Evolutionary conservation across 352 stramenopile genomes (phyloP).

Genomic region (Globisporangium echinulatum): DNA sequence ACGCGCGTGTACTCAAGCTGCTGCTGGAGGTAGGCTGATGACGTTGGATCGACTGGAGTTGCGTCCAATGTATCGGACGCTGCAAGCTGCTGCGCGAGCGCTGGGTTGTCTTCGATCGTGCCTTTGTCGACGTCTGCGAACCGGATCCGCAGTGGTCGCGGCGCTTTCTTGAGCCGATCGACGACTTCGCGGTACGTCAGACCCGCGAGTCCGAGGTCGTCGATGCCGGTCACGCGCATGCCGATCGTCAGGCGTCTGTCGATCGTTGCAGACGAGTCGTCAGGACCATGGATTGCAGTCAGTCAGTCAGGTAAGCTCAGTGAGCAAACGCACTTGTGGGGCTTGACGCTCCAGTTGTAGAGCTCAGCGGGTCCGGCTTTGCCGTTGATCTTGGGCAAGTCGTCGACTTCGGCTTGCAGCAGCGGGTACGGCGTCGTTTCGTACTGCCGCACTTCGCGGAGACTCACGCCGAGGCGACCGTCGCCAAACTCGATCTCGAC

Average conservation of each 20-base stretch:
- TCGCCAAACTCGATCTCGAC: conserved; percentile 86
- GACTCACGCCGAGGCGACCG: conserved; percentile 71
- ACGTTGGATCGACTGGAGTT: conserved; percentile 20
- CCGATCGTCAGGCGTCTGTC: conserved; percentile 61
- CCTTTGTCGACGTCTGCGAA: conserved; percentile 81
- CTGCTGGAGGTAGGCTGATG: conserved; percentile 67
- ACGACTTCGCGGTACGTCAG: conserved; percentile 83
- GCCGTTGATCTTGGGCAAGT: conserved; percentile 81
- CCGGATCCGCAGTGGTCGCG: conserved; percentile 63
- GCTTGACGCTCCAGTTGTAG: conserved; percentile 87
- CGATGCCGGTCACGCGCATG: conserved; percentile 81
- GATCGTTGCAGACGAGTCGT: too few species aligned
- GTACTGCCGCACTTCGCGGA: conserved; percentile 69
- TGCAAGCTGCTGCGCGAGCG: conserved; percentile 20
- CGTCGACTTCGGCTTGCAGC: conserved; percentile 87
- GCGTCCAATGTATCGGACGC: conserved; percentile 8
- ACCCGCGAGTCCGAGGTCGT: conserved; percentile 57
- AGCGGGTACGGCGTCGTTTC: conserved; percentile 74
- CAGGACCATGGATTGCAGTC: too few species aligned
- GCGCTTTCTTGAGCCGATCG: conserved; percentile 63
- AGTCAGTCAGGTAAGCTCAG: too few species aligned
- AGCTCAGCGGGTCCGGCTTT: conserved; percentile 80
- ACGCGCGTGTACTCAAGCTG: conserved; percentile 78
- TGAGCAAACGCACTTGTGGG: conserved; percentile 35
- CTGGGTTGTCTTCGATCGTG: conserved; percentile 65